phyloP scores from a whole-genome alignment of 495 filamentous ascomycete genomes.

The Bacidia rubella region DNA sequence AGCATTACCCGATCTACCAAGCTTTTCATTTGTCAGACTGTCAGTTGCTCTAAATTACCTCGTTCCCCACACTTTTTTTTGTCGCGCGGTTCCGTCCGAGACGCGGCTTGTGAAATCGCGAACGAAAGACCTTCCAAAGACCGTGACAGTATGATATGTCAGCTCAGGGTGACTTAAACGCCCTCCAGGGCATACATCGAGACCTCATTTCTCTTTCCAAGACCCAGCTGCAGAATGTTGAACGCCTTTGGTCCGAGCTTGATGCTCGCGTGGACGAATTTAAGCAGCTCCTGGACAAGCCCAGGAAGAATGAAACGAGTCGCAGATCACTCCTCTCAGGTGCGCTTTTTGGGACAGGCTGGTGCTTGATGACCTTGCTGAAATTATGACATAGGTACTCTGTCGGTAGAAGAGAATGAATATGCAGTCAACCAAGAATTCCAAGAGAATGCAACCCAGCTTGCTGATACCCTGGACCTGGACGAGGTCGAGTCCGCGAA shows the following conservation, averaged over 20 bases:
- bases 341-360: conserved; percentile 19
- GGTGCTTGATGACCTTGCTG: conserved; percentile 24
- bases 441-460: conserved; percentile 56
- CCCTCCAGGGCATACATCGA: conserved; percentile 61
- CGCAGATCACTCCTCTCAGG: conserved; percentile 43
- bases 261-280: conserved; percentile 59
- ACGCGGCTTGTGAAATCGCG: neutral
- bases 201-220: conserved; percentile 60
- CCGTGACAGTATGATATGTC: neutral
- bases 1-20: no score
- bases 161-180: conserved; percentile 46
- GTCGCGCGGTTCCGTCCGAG: neutral
- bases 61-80: neutral
- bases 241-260: conserved; percentile 51
- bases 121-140: neutral
- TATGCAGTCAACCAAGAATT: conserved; percentile 82
- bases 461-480: conserved; percentile 77
- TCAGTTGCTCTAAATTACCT: no score
- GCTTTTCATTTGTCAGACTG: no score
- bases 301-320: conserved; percentile 54
- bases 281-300: conserved; percentile 62
- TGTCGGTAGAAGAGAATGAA: conserved; percentile 54
- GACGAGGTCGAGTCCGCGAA: conserved; percentile 76
- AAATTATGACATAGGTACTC: conserved; percentile 40
- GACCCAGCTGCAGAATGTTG: conserved; percentile 44